Evolutionary conservation across 2,329 filamentous ascomycete species (phyloP).

Genomic region (Phialophora expanda): DNA sequence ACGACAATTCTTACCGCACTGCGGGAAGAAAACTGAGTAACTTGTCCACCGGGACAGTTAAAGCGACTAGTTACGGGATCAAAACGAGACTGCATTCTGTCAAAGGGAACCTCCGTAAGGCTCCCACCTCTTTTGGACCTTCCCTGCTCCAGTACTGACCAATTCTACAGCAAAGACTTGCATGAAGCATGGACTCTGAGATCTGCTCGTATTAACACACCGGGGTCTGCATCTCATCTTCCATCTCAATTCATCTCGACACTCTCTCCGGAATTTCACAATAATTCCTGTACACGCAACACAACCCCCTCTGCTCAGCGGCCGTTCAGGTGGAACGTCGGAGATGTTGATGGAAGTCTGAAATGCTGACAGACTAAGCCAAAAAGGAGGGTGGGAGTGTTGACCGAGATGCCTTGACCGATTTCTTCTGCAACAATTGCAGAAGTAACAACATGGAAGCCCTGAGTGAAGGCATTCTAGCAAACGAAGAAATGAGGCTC

Average conservation of each 20-base stretch:
- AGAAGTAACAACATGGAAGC: background rate
- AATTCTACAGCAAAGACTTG: background rate
- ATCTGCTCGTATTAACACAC: background rate
- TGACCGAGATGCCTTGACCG: background rate
- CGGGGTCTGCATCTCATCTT: background rate
- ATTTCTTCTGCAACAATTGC: background rate
- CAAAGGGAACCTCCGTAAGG: background rate
- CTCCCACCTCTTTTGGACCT: background rate
- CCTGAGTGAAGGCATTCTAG: background rate
- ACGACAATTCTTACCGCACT: background rate
- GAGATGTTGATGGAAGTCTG: background rate
- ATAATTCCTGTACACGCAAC: background rate
- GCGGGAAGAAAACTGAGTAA: background rate
- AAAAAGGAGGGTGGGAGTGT: constrained; percentile 2
- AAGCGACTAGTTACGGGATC: background rate
- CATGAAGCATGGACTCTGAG: background rate
- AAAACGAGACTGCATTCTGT: background rate
- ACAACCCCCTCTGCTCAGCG: background rate
- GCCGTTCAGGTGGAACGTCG: background rate
- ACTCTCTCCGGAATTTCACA: background rate
- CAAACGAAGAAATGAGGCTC: background rate
- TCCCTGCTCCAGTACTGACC: background rate
- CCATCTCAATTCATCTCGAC: background rate
- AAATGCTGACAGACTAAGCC: background rate
- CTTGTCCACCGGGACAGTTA: background rate